phyloP scores from a whole-genome alignment of 371 early-diverging fungal genomes.

The Apophysomyces sp. region DNA sequence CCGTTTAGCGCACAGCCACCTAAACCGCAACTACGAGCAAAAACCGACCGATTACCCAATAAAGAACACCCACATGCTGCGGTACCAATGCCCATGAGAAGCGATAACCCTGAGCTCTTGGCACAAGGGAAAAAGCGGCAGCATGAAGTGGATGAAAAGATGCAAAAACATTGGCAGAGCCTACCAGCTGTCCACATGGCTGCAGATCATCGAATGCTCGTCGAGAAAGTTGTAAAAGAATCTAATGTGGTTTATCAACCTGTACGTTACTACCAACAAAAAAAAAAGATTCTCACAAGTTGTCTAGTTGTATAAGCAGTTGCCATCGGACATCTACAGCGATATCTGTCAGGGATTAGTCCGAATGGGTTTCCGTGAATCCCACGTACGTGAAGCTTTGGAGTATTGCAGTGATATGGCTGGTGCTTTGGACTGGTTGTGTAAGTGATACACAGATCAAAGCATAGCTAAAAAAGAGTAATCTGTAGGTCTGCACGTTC shows the following conservation, averaged over 20 bases:
- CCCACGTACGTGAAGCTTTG: conserved; percentile 77
- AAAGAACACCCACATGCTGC: conserved; percentile 40
- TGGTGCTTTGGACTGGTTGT: conserved; percentile 84
- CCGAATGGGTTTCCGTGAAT: conserved; percentile 68
- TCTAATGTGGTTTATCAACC: conserved; percentile 32
- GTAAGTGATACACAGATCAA: conserved; percentile 34
- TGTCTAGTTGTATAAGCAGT: conserved; percentile 23
- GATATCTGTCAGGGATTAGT: conserved; percentile 45
- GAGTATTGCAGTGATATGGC: conserved; percentile 53
- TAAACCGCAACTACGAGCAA: conserved; percentile 18
- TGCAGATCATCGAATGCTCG: conserved; percentile 53
- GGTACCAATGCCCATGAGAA: conserved; percentile 35
- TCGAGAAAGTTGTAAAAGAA: conserved; percentile 63
- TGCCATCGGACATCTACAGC: conserved; percentile 39
- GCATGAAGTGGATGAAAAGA: conserved; percentile 30
- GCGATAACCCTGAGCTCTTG: conserved; percentile 21
- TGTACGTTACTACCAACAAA: conserved; percentile 24
- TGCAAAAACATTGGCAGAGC: conserved; percentile 65
- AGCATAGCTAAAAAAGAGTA: not conserved
- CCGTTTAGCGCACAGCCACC: conserved; percentile 65
- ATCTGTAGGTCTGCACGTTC: conserved; percentile 72
- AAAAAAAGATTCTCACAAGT: not conserved
- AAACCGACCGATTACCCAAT: conserved; percentile 10
- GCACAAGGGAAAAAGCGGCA: conserved; percentile 13
- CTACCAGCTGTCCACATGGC: conserved; percentile 74